These are phyloP conservation scores for Fusarium mexicanum DNA, from an alignment of 2,329 filamentous ascomycete genomes.

Conservation along the genomic window DNA sequence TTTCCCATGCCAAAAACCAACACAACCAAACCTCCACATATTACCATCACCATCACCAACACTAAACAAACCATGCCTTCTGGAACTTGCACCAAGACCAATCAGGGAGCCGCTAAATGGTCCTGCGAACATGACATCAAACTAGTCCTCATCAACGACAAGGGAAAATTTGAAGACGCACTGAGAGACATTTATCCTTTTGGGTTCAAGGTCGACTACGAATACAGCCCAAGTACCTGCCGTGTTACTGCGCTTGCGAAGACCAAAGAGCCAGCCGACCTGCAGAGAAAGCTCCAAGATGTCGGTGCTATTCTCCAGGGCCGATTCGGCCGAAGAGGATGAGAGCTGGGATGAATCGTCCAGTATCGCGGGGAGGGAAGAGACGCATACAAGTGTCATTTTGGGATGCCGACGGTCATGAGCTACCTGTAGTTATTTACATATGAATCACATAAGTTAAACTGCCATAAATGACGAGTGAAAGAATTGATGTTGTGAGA, in stretches of 20 bases:
- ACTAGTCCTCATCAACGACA: neutral
- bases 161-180: neutral
- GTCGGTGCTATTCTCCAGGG: neutral
- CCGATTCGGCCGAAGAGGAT: neutral
- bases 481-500: neutral
- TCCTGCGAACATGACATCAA: neutral
- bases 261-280: neutral
- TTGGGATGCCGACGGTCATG: rapidly evolving
- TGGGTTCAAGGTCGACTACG: neutral
- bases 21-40: neutral
- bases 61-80: neutral
- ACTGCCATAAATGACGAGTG: neutral
- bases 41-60: neutral
- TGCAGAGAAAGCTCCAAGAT: neutral
- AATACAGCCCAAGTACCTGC: neutral
- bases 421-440: neutral
- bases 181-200: neutral
- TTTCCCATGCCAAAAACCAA: neutral
- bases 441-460: neutral
- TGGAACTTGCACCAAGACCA: neutral
- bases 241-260: neutral
- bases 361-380: neutral
- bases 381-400: neutral
- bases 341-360: too few relatives aligned
- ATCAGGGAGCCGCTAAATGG: neutral